phyloP scores from a whole-genome alignment of 345 rosid species.

The Passiflora organensis region DNA sequence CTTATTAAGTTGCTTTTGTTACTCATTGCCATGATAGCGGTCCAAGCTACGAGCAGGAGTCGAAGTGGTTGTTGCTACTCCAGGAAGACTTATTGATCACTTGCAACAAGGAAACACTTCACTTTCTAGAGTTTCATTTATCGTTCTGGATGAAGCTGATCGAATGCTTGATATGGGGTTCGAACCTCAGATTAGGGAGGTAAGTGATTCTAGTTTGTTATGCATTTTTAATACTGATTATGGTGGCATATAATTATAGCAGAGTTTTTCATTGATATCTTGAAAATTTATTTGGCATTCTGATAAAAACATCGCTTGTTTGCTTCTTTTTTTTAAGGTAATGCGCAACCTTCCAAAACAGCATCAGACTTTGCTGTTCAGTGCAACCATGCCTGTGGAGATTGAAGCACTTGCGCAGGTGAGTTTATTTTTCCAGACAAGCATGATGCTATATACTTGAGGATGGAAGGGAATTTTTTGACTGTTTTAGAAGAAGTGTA shows the following conservation, averaged over 20 bases:
- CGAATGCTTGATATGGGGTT: conserved; percentile 49
- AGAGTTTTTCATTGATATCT: too few species aligned
- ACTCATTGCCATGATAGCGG: conserved; percentile 17
- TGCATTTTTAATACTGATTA: too few species aligned
- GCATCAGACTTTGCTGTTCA: conserved; percentile 41
- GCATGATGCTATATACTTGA: conserved; percentile 2
- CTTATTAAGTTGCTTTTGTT: conserved; percentile 4
- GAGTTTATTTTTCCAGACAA: not conserved
- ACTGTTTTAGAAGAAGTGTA: not conserved
- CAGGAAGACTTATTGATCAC: conserved; percentile 42
- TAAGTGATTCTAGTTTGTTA: conserved; percentile 2
- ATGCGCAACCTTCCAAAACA: conserved; percentile 31
- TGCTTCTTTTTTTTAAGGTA: conserved; percentile 24
- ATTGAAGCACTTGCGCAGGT: conserved; percentile 39
- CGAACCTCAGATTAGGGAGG: conserved; percentile 43
- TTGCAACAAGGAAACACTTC: conserved; percentile 36
- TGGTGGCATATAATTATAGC: too few species aligned
- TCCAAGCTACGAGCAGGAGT: conserved; percentile 32
- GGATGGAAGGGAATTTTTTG: not conserved
- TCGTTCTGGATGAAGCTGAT: conserved; percentile 44
- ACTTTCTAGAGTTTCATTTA: conserved; percentile 29
- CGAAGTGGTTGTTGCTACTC: conserved; percentile 39
- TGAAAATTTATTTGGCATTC: too few species aligned
- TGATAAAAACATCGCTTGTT: not conserved
- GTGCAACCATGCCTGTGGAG: conserved; percentile 46